Base-by-base conservation (phyloP, 2,329 filamentous ascomycete genomes). In the Camptophora hylomeconis region DNA sequence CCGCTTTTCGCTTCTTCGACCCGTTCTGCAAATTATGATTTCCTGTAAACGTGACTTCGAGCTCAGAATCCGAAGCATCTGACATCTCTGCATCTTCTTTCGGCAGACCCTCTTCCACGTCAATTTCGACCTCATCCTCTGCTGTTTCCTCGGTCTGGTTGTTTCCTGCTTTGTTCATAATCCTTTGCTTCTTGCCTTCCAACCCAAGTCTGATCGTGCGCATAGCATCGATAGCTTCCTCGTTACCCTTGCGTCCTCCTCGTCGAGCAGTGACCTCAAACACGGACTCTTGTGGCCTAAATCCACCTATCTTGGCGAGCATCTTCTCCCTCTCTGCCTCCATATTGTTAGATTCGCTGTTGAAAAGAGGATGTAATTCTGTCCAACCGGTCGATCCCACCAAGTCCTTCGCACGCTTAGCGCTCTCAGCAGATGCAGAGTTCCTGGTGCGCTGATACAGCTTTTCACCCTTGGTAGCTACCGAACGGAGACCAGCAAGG, bases 241-340 rank as follows among this genome's bases (percentile, higher is more conserved):
- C 51, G 67, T 76, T 50, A 70, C 70, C 46, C 77, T 69, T 48
- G 79, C 67, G 65, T 40, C 80, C 77, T 20, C 75, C 78, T 36
- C 75, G 70, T 42, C 77, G 73, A 5, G 80, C 80, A 40, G 80
- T 80, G 38, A 94, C 76, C 54, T 98, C 89, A 45, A 98, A 98
- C n/a, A 98, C 82, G 0, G 87, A 95, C 55, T 98, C 89, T 23
- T 76, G 67, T 0, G 92, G 89, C 44, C 82, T 73, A 58, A 89
- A 98, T 2, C 79, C 78, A 45, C 82, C 86, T 33, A 98, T 82
- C 34, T 76, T 72, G 17, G 83, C 82, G 17, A 98, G 63, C 81
- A 98, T 92, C 28, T 79, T 75, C 26, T 84, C 74, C 17, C 86
- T 72, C 26, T 81, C 75, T 35, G 73, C 67, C 47, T 87, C 80